Conservation (phyloP, 2,329 filamentous ascomycete genomes). For the Nemania sp. region DNA sequence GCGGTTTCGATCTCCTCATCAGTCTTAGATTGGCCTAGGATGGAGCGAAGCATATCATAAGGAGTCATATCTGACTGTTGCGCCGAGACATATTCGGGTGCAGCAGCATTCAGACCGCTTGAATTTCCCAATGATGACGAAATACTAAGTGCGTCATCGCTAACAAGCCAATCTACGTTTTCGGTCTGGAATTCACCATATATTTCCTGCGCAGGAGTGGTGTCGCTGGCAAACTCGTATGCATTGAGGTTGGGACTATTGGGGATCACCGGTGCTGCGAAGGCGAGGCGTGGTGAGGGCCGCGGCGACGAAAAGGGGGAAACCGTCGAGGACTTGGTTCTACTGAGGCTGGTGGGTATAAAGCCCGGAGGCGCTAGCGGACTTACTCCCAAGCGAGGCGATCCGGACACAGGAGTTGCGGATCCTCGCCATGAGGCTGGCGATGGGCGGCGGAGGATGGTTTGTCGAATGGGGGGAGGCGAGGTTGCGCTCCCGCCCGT, state of each 20-base stretch:
- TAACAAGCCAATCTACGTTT: slow-evolving; percentile 97
- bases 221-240: slow-evolving; percentile 91
- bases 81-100: slow-evolving; percentile 78
- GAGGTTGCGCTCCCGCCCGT: slow-evolving; percentile 74
- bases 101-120: slow-evolving; percentile 80
- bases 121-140: slow-evolving; percentile 78
- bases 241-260: slow-evolving; percentile 94
- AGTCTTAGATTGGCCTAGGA: slow-evolving; percentile 86
- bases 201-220: slow-evolving; percentile 82
- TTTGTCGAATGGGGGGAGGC: slow-evolving; percentile 87
- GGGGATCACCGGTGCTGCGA: slow-evolving; percentile 89
- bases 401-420: slow-evolving; percentile 83
- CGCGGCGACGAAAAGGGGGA: slow-evolving; percentile 95
- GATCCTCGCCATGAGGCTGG: slow-evolving; percentile 93
- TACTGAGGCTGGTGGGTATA: slow-evolving; percentile 79
- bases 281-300: slow-evolving; percentile 89
- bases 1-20: slow-evolving; percentile 97
- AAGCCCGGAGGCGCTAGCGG: slow-evolving; percentile 89
- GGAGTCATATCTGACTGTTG: slow-evolving; percentile 93
- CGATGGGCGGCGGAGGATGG: slow-evolving; percentile 88
- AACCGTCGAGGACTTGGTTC: slow-evolving; percentile 80
- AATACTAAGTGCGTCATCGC: slow-evolving; percentile 84
- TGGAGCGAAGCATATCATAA: slow-evolving; percentile 96
- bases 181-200: slow-evolving; percentile 93
- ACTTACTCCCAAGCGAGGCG: slow-evolving; percentile 83